Base-by-base conservation (phyloP, 163 green algal genomes). In the Prototheca wickerhamii region DNA sequence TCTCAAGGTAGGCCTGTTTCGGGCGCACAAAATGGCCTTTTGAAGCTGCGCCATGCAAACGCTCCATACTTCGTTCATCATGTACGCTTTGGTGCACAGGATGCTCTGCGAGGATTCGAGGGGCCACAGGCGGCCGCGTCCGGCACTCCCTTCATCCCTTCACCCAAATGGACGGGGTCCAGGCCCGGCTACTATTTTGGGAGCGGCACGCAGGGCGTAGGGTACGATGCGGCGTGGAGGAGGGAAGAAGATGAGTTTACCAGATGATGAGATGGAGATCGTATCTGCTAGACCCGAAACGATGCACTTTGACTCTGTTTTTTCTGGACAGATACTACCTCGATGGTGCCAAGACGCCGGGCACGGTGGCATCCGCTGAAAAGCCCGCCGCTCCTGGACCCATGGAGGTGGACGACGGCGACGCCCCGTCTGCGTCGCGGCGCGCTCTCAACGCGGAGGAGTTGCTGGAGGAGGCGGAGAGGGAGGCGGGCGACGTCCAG, bases 391-490 rank as follows among this genome's bases (percentile, higher is more conserved):
- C n/a, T n/a, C n/a, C n/a, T n/a, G n/a, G n/a, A n/a, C n/a, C n/a
- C 26, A 28, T 10, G 1, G 1, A 25, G 5, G 12, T 10, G 26
- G 46, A 25, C 46, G 46, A 25, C 10, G 46, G 12, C 20, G 20
- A 6, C 46, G 12, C 46, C 46, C 46, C 46, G 5, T 54, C 46
- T 6, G 10, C 46, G 42, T 51, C 23, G 51, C 50, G 32, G 56
- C 65, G 64, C 43, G 62, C 30, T 10, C 54, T 83, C 3, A 71
- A 85, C 50, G 61, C 78, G 4, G 80, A 92, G 40, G 76, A 87
- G 67, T 75, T 95, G 50, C 69, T 95, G 33, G 61, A 67, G 15
- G 69, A 89, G 57, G 86, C 86, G 29, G 87, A 95, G 63, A 77
- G 86, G 69, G 74, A 83, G 12, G 86, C 81, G 21, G 79, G 65